phyloP scores from a whole-genome alignment of 2,329 filamentous ascomycete genomes.

The Meredithiella fracta region DNA sequence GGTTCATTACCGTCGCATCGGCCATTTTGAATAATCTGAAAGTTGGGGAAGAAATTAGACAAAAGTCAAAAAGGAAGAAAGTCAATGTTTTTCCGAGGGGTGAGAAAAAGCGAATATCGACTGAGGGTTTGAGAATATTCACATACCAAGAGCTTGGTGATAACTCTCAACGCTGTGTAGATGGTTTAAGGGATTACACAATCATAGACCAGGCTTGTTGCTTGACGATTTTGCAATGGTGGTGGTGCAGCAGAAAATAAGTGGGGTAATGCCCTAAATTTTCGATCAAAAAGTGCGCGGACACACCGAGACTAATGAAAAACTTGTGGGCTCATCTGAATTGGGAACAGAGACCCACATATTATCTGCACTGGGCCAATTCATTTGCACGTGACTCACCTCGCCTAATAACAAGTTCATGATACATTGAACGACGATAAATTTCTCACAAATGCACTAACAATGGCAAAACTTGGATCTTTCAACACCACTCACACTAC shows the following conservation, averaged over 20 bases:
- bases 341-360: neutral
- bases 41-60: constrained; percentile 18
- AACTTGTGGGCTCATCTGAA: constrained; percentile 1
- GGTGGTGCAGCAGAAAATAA: constrained; percentile 11
- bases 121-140: constrained; percentile 14
- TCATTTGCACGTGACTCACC: constrained; percentile 1
- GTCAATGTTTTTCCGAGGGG: constrained; percentile 7
- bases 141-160: constrained; percentile 15
- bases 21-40: constrained; percentile 45
- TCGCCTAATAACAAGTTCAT: neutral
- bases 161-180: constrained; percentile 15
- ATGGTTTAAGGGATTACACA: constrained; percentile 14
- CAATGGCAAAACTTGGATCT: too few relatives aligned
- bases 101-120: constrained; percentile 4
- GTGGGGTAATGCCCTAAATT: constrained; percentile 14
- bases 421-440: constrained; percentile 8
- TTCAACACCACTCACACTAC: too few relatives aligned
- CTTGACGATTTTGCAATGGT: constrained; percentile 14
- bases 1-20: constrained; percentile 66
- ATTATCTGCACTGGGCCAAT: neutral
- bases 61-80: constrained; percentile 15
- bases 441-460: neutral
- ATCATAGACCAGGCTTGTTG: constrained; percentile 15
- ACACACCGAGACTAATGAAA: constrained; percentile 5
- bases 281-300: constrained; percentile 12